Base-by-base conservation (phyloP, 768 basidiomycete species). In the Auriscalpium orientale region DNA sequence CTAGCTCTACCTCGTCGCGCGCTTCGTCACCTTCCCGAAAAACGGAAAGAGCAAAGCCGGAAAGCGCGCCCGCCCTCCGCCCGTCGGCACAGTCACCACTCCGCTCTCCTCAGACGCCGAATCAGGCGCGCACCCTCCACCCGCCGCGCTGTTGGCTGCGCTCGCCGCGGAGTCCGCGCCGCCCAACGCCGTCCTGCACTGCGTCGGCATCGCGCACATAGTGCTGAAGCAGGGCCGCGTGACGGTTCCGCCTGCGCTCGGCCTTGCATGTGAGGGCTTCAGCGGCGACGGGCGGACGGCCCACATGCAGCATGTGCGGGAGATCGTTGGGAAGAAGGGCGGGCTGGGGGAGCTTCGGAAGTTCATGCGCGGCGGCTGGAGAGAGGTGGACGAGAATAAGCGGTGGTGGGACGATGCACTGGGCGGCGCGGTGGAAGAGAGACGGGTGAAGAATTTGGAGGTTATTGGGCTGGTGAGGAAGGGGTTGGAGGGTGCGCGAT, bases 161-260 rank as follows among this genome's bases (percentile, higher is more conserved):
- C 55, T 33, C 44, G 54, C 20, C 60, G 53, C 57, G 52, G 49
- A 45, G 35, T 49, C 71, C 16, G 80, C 81, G 61, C 69, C 72
- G 0, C 85, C 85, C 58, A 84, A 82, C 45, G 77, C 78, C 1
- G 71, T 71, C 35, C 67, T 87, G 8, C 80, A 90, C 67, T 85
- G 86, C 57, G 65, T 89, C 57, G 74, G 78, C 49, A 70, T 91
- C 55, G 82, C 82, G 22, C 81, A 80, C 52, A 56, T 80, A 20
- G 87, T 85, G 64, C 88, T 82, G 76, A 91, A 90, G 66, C 64
- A 77, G 20, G 83, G 82, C 0, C 78, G 87, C 1, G 83, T 90
- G 58, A 89, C 86, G 20, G 76, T 89, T 53, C 88, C 88, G 2
- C 89, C 89, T 13, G 74, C 75, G 2, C 56, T 91, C 58, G 78